Conservation (phyloP, 345 rosid genomes). For the Brassica juncea region DNA sequence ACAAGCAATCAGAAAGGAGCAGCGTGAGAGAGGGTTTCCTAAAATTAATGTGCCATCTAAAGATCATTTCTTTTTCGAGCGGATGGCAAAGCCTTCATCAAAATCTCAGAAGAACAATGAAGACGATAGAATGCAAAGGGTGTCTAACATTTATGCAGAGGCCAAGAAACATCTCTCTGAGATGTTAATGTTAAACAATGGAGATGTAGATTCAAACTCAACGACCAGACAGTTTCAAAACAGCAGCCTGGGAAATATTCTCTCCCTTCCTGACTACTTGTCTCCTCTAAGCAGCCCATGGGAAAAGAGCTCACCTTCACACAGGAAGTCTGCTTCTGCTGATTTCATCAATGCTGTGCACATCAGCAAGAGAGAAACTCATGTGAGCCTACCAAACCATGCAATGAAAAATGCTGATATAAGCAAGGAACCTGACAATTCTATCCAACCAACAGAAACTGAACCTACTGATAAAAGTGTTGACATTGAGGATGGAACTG, state of each 20-base stretch:
- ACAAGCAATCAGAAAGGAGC: slow-evolving; percentile 81
- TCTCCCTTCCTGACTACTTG: slow-evolving; percentile 73
- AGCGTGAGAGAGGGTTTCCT: slow-evolving; percentile 43
- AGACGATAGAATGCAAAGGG: slow-evolving; percentile 48
- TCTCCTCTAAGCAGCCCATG: slow-evolving; percentile 75
- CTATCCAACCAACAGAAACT: too few relatives aligned
- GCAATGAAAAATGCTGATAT: slow-evolving; percentile 35
- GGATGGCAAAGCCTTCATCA: slow-evolving; percentile 61
- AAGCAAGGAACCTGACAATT: slow-evolving; percentile 22
- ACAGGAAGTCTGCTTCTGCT: slow-evolving; percentile 55
- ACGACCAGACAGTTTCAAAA: slow-evolving; percentile 54
- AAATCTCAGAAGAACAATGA: slow-evolving; percentile 41
- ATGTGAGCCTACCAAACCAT: slow-evolving; percentile 40
- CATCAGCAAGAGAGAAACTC: slow-evolving; percentile 46
- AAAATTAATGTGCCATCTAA: slow-evolving; percentile 57
- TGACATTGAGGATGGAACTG: slow-evolving; percentile 44
- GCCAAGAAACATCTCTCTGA: slow-evolving; percentile 95
- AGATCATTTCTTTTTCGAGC: slow-evolving; percentile 91
- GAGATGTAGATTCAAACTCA: slow-evolving; percentile 46
- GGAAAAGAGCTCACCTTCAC: slow-evolving; percentile 51
- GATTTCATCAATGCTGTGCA: slow-evolving; percentile 43
- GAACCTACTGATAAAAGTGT: slow-evolving; percentile 34
- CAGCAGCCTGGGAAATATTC: slow-evolving; percentile 72
- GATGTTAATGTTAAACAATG: slow-evolving; percentile 73
- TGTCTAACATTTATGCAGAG: slow-evolving; percentile 72